A percentile compares a stretch with the other conserved stretches of the same genome.
phyloP scores from a whole-genome alignment of 305 asterid species.

The Fraxinus velutina region DNA sequence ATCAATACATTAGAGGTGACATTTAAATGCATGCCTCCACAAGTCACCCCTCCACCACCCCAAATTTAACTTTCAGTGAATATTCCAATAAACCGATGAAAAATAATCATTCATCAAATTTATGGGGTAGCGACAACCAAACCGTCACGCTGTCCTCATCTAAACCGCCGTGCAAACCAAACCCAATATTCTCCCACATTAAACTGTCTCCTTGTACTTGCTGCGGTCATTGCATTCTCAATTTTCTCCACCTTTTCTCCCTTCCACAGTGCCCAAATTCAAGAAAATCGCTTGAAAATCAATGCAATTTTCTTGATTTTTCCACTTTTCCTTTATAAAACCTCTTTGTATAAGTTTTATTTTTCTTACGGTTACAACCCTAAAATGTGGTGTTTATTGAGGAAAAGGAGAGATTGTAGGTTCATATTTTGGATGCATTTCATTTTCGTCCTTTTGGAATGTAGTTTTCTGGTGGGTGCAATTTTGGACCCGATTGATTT shows the following conservation, averaged over 20 bases:
- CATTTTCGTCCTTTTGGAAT: conserved; percentile 18
- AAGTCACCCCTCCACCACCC: conserved; percentile 28
- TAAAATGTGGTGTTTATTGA: background rate
- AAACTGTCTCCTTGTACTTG: conserved; percentile 19
- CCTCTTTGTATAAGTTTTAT: conserved; percentile 13
- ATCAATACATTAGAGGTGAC: background rate
- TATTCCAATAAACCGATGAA: background rate
- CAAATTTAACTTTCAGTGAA: conserved; percentile 7
- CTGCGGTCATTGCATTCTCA: conserved; percentile 29
- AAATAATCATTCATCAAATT: background rate
- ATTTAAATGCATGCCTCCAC: conserved; percentile 36
- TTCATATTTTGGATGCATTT: conserved; percentile 24
- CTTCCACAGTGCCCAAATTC: conserved; percentile 11
- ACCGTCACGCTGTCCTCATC: conserved; percentile 49
- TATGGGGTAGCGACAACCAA: conserved; percentile 5
- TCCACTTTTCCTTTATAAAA: conserved; percentile 29
- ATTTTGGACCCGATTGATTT: conserved; percentile 76
- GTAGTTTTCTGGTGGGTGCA: conserved; percentile 26
- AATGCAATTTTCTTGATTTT: conserved; percentile 13
- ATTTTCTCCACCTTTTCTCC: conserved; percentile 43
- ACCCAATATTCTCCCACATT: background rate
- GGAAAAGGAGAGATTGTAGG: background rate
- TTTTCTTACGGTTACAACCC: conserved; percentile 2
- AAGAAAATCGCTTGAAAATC: conserved; percentile 35
- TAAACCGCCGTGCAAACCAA: conserved; percentile 17